Base-by-base conservation (phyloP, 345 rosid species). In the Gossypium stocksii region DNA sequence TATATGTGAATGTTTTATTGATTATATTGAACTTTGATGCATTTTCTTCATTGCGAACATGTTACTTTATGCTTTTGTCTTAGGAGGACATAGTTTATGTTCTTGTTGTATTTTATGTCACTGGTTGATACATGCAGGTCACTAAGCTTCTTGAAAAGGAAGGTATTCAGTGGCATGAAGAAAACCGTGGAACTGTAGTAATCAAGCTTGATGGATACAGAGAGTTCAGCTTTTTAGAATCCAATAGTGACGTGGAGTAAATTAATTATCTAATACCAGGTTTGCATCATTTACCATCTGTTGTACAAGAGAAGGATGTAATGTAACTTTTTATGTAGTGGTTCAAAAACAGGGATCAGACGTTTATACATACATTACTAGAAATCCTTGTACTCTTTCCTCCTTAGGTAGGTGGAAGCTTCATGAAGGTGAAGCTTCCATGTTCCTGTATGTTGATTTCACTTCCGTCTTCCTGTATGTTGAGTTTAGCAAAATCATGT, bases 171-270 rank as follows among this genome's bases (percentile, higher is more conserved):
- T 91, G 87, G 83, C 83, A 73, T 10, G 95, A 92, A 84, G 98
- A 94, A 85, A 94, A 94, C 82, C 85, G 59, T 52, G 98, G 97
- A 60, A 87, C 91, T 20, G 46, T 94, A 69, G 80, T 94, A 54
- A 79, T 94, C 74, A 89, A 87, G 84, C 74, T 89, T 73, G 90
- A 80, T 3, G 91, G 89, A 19, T 69, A 64, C 77, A 86, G 84
- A 76, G 89, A 92, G 77, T 92, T 83, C 73, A 84, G 82, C 86
- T 94, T 94, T 85, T 80, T 86, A 79, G 93, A 87, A 60, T 74
- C 87, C 10, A 87, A 82, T 25, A 84, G 89, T 22, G 95, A 94
- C 77, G 51, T 70, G 4, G 98, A 89, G 62, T 86, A 83, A 77
- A 34, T 46, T 12, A 48, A 22, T 46, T 45, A 61, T 43, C 71